These are phyloP conservation scores for Colletotrichum eleusines DNA, from an alignment of 2,329 filamentous ascomycete genomes.

Conservation along the genomic window DNA sequence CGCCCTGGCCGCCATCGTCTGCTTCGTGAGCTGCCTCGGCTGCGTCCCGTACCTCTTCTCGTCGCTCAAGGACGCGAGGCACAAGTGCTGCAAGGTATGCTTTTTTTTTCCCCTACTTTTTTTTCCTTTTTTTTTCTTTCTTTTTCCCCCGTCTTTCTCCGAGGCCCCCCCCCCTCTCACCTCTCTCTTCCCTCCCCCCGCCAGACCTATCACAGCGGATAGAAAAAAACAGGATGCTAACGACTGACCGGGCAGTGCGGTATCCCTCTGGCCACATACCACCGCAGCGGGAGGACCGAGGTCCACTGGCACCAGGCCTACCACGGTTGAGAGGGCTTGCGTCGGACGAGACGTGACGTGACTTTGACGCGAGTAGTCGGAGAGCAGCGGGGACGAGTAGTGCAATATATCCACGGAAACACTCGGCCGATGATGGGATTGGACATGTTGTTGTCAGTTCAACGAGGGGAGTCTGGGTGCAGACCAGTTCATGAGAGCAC, in stretches of 20 bases:
- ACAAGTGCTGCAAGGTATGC: slow-evolving; percentile 44
- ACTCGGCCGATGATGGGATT: background rate
- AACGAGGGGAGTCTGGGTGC: background rate
- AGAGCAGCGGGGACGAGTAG: background rate
- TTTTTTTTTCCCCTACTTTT: background rate
- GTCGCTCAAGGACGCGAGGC: slow-evolving; percentile 44
- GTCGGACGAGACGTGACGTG: background rate
- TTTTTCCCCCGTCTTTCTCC: too few relatives aligned
- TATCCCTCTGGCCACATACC: slow-evolving; percentile 45
- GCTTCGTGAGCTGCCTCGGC: slow-evolving; percentile 44
- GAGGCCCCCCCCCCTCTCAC: too few relatives aligned
- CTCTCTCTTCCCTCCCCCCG: background rate
- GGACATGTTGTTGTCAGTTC: too few relatives aligned
- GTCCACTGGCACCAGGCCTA: slow-evolving; percentile 42
- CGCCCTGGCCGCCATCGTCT: slow-evolving; percentile 42
- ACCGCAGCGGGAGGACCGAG: slow-evolving; percentile 45
- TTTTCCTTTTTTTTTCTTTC: background rate
- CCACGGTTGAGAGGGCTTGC: background rate
- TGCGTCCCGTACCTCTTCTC: slow-evolving; percentile 45
- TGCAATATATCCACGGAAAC: background rate
- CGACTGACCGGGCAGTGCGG: slow-evolving; percentile 43
- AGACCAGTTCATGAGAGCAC: too few relatives aligned
- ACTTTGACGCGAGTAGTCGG: too few relatives aligned
- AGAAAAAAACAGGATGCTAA: slow-evolving; percentile 16
- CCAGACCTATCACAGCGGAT: background rate